These are phyloP conservation scores for Metarhizium guizhouense DNA, from an alignment of 2,329 filamentous ascomycete genomes.

Conservation along the genomic window DNA sequence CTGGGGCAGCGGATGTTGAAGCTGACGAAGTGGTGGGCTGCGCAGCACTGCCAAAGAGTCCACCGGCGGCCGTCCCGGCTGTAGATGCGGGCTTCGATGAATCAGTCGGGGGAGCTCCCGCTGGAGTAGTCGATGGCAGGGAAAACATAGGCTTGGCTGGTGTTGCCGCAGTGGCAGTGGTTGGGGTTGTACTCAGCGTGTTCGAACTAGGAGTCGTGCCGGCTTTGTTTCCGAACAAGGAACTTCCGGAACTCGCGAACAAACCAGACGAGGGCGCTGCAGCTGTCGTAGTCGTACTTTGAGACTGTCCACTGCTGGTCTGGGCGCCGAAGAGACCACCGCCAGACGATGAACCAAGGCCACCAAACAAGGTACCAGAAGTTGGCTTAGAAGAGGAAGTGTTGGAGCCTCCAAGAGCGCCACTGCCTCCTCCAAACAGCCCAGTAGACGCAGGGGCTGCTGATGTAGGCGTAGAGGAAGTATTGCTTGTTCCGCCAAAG, in stretches of 20 bases:
- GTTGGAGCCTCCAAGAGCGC: conserved; percentile 8
- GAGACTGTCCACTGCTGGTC: conserved; percentile 8
- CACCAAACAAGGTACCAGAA: conserved; percentile 17
- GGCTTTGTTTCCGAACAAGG: conserved; percentile 20
- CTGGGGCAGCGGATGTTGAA: conserved; percentile 10
- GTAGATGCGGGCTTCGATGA: conserved; percentile 16
- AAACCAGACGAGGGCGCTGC: conserved; percentile 18
- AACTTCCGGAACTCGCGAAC: conserved; percentile 18
- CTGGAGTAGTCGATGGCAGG: conserved; percentile 30
- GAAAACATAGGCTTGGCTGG: conserved; percentile 13
- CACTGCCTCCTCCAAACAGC: conserved; percentile 12
- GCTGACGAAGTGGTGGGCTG: conserved; percentile 12
- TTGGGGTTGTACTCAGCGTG: not conserved
- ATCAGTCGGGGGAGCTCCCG: conserved; percentile 41
- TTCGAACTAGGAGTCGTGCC: conserved; percentile 1
- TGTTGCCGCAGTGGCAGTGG: conserved; percentile 16
- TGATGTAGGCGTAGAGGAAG: conserved; percentile 7
- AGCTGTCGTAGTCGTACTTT: conserved; percentile 15
- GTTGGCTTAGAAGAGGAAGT: conserved; percentile 16
- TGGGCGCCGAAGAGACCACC: conserved; percentile 9
- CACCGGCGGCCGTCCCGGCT: conserved; percentile 8
- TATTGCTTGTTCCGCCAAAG: conserved; percentile 9
- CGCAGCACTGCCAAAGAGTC: conserved; percentile 17
- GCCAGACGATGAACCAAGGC: conserved; percentile 7
- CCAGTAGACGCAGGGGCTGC: conserved; percentile 11